Evolutionary conservation across 495 filamentous ascomycete species (phyloP), one percentile per base, ranked within the genome.

Genomic region (Podospora bellae-mahoneyi): DNA sequence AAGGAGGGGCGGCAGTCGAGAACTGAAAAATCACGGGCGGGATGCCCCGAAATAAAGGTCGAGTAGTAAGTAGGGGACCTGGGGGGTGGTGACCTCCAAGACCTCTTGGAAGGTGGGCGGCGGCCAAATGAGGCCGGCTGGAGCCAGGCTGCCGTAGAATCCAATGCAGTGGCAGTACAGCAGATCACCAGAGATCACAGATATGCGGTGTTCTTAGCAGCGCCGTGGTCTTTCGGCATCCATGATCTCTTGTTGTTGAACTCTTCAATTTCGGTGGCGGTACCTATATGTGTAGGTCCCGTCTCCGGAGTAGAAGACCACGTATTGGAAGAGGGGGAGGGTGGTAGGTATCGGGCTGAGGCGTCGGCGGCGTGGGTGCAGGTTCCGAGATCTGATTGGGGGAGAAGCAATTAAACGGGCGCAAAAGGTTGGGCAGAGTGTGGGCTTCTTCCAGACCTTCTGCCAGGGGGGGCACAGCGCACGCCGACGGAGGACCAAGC

Each of bases 341-440:
- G 23, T 59, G 48, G 57, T 32, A 28, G 59, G 39, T 66, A 59
- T 66, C 66, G 68, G 73, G 67, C 69, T 68, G 71, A 58, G 70
- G 65, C 20, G 62, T 70, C 68, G 66, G 62, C 70, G 69, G 69
- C 70, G 70, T 64, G 64, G 64, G 48, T 62, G 66, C 62, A 34
- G 66, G 66, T 60, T 62, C 48, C 62, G 58, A 64, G 20, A 66
- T 65, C 69, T 76, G 73, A 76, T 76, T 76, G 74, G 74, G 73
- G 72, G 62, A 54, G 72, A 58, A 57, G 72, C 67, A 75, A 73
- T 72, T 27, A 68, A 66, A 68, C 71, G 64, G 73, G 69, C 68
- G 64, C 67, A 62, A 59, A 66, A 62, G 66, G 72, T 64, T 58
- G 67, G 64, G 66, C n/a, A 68, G 48, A 56, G 20, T 20, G 65